Conservation (phyloP, 331 rosid genomes). For the Quercus phellos region DNA sequence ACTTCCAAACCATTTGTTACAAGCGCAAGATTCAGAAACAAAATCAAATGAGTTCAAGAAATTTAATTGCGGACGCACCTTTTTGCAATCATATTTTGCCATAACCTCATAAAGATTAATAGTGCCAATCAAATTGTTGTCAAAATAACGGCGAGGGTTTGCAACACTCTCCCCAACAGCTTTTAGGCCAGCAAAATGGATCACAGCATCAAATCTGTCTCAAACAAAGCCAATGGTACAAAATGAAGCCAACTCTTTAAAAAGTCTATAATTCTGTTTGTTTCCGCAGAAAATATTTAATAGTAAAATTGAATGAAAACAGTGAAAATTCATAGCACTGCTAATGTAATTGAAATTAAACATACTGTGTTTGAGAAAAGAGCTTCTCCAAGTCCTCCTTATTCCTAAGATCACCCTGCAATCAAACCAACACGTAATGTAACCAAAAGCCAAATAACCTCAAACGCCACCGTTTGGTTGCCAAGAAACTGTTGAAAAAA, state of each 20-base stretch:
- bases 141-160: slow-evolving; percentile 64
- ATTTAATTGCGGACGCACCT: slow-evolving; percentile 35
- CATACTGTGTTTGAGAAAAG: slow-evolving; percentile 55
- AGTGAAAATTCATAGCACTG: no score
- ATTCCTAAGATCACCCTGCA: slow-evolving; percentile 74
- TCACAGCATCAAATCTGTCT: slow-evolving; percentile 75
- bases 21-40: not conserved
- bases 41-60: not conserved
- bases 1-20: not conserved
- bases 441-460: not conserved
- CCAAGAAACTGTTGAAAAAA: not conserved
- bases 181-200: slow-evolving; percentile 86
- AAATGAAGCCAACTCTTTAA: not conserved
- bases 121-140: slow-evolving; percentile 70
- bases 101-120: slow-evolving; percentile 72
- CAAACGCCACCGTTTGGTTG: not conserved
- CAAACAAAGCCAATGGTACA: not conserved
- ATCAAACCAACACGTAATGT: not conserved
- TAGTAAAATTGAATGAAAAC: not conserved
- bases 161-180: slow-evolving; percentile 86
- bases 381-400: slow-evolving; percentile 70
- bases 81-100: slow-evolving; percentile 69
- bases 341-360: no score
- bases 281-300: not conserved
- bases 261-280: not conserved